phyloP scores from a whole-genome alignment of 1,284 basidiomycete genomes.

The Puccinia horiana region DNA sequence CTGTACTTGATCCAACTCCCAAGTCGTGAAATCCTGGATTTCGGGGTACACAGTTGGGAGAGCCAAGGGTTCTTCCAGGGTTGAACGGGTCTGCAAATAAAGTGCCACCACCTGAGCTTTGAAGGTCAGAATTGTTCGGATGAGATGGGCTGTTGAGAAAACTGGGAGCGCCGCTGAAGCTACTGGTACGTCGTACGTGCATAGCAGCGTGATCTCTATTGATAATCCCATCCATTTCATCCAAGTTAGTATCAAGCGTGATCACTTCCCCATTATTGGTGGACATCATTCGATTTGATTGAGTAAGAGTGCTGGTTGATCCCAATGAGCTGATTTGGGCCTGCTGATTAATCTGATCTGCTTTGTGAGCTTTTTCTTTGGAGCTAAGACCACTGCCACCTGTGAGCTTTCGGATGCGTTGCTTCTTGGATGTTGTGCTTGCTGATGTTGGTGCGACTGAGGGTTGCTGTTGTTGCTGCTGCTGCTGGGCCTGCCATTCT shows the following conservation, averaged over 20 bases:
- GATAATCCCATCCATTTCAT: conserved; percentile 81
- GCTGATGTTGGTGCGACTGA: background rate
- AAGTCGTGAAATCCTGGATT: background rate
- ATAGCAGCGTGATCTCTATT: conserved; percentile 60
- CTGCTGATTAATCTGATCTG: background rate
- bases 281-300: conserved; percentile 9
- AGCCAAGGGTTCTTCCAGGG: conserved; percentile 39
- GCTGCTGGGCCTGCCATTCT: conserved; percentile 10
- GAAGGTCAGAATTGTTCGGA: background rate
- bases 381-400: conserved; percentile 21
- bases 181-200: conserved; percentile 38
- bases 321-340: background rate
- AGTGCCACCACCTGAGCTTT: conserved; percentile 12
- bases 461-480: conserved; percentile 10
- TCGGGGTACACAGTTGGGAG: conserved; percentile 17
- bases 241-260: conserved; percentile 74
- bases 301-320: conserved; percentile 5
- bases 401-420: conserved; percentile 37
- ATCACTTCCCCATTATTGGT: conserved; percentile 53
- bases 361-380: conserved; percentile 29
- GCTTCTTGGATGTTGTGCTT: conserved; percentile 12
- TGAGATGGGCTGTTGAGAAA: conserved; percentile 33
- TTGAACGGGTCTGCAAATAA: conserved; percentile 49
- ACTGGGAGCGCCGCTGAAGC: conserved; percentile 53
- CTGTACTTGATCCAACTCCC: background rate